Evolutionary conservation across 1,284 basidiomycete species (phyloP), one percentile per base, ranked within the genome.

Genomic region (Ustilago trichophora): DNA sequence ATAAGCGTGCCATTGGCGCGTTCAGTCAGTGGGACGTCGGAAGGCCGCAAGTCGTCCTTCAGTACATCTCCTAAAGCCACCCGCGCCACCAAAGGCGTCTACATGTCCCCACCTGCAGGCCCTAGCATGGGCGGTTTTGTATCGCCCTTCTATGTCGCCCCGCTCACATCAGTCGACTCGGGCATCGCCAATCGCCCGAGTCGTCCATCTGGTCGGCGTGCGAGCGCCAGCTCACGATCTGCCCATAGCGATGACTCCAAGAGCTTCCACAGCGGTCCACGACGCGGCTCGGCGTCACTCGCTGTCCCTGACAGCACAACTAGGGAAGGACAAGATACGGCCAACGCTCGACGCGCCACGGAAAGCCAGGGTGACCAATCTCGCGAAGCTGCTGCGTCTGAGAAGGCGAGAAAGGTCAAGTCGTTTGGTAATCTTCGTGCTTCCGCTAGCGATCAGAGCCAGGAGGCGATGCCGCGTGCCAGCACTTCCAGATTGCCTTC

Each of bases 131-230:
- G 47, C 26, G 66, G 55, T 35, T 69, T 47, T 21, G 55, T 64
- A 5, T 69, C 66, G 16, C 66, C 66, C 4, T 69, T 69, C 42
- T 69, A 59, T 16, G 66, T 64, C 10, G 60, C 66, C n/a, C 66
- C 66, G 4, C 44, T 69, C 22, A 59, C 55, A 4, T 64, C 60
- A n/a, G 60, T 58, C 21, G 66, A 64, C 25, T 29, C 59, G 12
- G 66, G 66, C 27, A 22, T 69, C 29, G 36, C 29, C 8, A 36
- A 36, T 19, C 47, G 53, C 6, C 34, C 42, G 4, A 37, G 31
- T 33, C 59, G 59, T 16, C 48, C 63, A 16, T 32, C 59, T 7
- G 55, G 55, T 9, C 51, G 66, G 4, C 51, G 66, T 13, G 51
- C 66, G 3, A 69, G 66, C 29, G 56, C 51, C 25, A 64, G 60